Conservation (phyloP, 1,284 basidiomycete genomes). For the Naganishia sp. region DNA sequence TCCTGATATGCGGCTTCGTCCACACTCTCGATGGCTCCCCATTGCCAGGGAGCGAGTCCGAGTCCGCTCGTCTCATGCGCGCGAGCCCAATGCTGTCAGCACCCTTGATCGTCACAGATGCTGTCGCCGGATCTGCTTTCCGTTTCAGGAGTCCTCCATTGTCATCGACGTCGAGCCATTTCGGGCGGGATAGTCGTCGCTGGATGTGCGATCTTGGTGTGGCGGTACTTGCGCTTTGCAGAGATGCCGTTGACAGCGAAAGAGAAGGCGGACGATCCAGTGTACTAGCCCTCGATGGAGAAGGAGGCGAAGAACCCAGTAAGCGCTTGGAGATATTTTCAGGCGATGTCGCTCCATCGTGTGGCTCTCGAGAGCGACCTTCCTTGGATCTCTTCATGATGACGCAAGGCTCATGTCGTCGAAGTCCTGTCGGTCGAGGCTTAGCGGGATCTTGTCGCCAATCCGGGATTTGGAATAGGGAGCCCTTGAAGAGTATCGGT, state of each 20-base stretch:
- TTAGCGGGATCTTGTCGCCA: neutral
- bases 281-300: too few species aligned
- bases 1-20: neutral
- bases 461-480: neutral
- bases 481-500: neutral
- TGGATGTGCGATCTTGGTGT: constrained; percentile 2
- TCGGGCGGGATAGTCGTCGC: constrained; percentile 9
- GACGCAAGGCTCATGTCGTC: constrained; percentile 1
- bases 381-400: constrained; percentile 6
- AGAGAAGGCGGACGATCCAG: neutral
- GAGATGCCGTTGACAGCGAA: constrained; percentile 3
- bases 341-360: neutral
- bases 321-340: neutral
- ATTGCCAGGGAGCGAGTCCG: neutral
- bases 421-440: neutral
- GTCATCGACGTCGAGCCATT: constrained; percentile 22
- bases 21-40: neutral
- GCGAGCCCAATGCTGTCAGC: neutral
- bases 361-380: neutral
- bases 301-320: too few species aligned
- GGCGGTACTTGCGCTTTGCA: constrained; percentile 4
- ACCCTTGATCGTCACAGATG: constrained; percentile 17
- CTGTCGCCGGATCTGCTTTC: constrained; percentile 11
- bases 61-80: neutral
- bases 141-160: constrained; percentile 17